Conservation (phyloP, 2,329 filamentous ascomycete genomes). For the Fusarium domesticum region DNA sequence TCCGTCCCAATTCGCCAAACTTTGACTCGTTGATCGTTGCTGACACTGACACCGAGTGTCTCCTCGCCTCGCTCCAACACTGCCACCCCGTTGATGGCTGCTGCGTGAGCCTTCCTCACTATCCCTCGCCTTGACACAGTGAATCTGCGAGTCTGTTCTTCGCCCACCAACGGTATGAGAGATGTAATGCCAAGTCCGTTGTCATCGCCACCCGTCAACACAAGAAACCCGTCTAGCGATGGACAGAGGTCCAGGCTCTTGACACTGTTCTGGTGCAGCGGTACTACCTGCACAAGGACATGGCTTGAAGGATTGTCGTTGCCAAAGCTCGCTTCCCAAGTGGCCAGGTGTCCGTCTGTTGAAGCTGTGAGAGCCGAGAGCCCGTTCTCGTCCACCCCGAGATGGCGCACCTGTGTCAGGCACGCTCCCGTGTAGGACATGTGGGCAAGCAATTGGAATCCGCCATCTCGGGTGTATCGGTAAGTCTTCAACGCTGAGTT, state of each 20-base stretch:
- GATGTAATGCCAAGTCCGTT: constrained; percentile 66
- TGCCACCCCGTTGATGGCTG: constrained; percentile 62
- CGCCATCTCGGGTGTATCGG: constrained; percentile 39
- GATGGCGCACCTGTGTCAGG: constrained; percentile 61
- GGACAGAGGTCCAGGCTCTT: constrained; percentile 57
- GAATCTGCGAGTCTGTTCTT: constrained; percentile 19
- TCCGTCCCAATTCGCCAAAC: constrained; percentile 43
- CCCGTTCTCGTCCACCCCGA: constrained; percentile 30
- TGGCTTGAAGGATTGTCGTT: constrained; percentile 17
- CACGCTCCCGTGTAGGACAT: constrained; percentile 70
- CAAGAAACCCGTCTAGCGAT: constrained; percentile 38
- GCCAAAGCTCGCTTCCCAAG: constrained; percentile 29
- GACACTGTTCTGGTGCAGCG: constrained; percentile 77
- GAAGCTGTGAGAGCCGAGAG: constrained; percentile 62
- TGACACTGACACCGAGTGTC: constrained; percentile 43
- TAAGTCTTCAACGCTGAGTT: constrained; percentile 74
- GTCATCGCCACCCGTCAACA: constrained; percentile 84
- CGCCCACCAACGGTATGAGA: constrained; percentile 18
- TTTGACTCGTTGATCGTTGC: constrained; percentile 62
- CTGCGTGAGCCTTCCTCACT: constrained; percentile 60
- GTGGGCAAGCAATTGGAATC: constrained; percentile 50
- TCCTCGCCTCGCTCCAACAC: constrained; percentile 31
- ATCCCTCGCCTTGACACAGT: constrained; percentile 25
- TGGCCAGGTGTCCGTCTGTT: constrained; percentile 71
- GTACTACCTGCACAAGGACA: constrained; percentile 33